Conservation (phyloP, 2,329 filamentous ascomycete species). For the Lasiodiplodia sp. region DNA sequence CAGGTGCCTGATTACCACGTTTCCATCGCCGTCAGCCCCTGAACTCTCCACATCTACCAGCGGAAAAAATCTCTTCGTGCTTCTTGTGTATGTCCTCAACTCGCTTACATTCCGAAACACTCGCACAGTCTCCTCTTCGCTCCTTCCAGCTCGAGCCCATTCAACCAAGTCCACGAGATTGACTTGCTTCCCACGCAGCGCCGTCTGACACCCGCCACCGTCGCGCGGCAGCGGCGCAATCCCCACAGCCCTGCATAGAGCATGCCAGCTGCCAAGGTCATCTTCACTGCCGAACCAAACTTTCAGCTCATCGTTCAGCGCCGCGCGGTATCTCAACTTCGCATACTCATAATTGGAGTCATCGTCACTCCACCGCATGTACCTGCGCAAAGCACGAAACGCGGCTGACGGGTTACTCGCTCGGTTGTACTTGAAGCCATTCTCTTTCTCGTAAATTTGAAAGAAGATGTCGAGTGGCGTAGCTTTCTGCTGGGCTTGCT, state of each 20-base stretch:
- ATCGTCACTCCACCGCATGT: not conserved
- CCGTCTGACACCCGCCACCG: not conserved
- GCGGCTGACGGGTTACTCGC: not conserved
- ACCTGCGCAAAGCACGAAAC: not conserved
- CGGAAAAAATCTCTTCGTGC: not conserved
- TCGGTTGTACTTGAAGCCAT: not conserved
- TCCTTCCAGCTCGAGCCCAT: not conserved
- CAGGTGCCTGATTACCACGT: not conserved
- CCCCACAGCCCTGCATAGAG: not conserved
- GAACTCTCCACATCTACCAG: not conserved
- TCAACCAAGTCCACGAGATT: not conserved
- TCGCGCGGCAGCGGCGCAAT: not conserved
- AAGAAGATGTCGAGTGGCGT: slow-evolving; percentile 1
- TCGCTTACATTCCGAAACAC: not conserved
- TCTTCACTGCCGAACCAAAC: not conserved
- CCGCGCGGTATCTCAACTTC: not conserved
- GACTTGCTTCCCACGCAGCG: not conserved
- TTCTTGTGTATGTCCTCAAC: not conserved
- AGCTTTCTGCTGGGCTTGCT: not conserved
- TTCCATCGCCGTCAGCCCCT: not conserved
- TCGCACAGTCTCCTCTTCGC: not conserved
- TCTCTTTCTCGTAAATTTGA: not conserved
- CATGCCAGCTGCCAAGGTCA: not conserved
- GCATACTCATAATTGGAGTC: not conserved
- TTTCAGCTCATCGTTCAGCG: not conserved